These are phyloP conservation scores for Stephanodiscus minutulus DNA, from an alignment of 108 stramenopile genomes.

Conservation along the genomic window DNA sequence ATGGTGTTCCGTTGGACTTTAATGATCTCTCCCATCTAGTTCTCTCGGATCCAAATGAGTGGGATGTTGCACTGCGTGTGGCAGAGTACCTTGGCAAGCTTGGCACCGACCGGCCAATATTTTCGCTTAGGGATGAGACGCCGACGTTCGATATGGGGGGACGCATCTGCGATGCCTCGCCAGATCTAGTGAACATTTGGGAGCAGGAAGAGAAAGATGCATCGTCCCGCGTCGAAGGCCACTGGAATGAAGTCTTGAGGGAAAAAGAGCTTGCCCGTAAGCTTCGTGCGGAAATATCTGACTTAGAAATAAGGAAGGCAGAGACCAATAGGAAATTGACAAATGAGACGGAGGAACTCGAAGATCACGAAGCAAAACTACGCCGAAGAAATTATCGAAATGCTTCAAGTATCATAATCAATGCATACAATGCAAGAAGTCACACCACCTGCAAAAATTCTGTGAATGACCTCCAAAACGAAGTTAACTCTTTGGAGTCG, in stretches of 20 bases:
- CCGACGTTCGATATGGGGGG: slow-evolving; percentile 26
- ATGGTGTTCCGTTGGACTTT: slow-evolving; percentile 33
- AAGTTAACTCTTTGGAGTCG: slow-evolving; percentile 6
- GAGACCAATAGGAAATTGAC: slow-evolving; percentile 19
- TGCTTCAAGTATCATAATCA: neutral
- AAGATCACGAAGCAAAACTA: slow-evolving; percentile 24
- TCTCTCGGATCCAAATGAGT: slow-evolving; percentile 30
- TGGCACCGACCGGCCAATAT: slow-evolving; percentile 19
- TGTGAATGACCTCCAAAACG: neutral
- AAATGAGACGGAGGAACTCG: slow-evolving; percentile 9
- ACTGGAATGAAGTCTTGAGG: slow-evolving; percentile 36
- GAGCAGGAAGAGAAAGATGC: slow-evolving; percentile 28
- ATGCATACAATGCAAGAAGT: neutral
- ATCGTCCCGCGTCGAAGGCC: slow-evolving; percentile 18
- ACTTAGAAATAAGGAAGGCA: neutral
- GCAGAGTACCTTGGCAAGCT: slow-evolving; percentile 13
- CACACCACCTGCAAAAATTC: neutral
- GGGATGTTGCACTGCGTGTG: slow-evolving; percentile 27
- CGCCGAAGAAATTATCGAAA: no score
- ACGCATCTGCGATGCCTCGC: slow-evolving; percentile 12
- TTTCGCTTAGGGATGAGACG: slow-evolving; percentile 31
- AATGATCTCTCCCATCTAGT: slow-evolving; percentile 34
- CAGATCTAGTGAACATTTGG: slow-evolving; percentile 18
- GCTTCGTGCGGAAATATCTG: slow-evolving; percentile 1
- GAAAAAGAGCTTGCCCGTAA: slow-evolving; percentile 17